Evolutionary conservation across 2,329 filamentous ascomycete species (phyloP).

Genomic region (Apiospora rasikravindrae): DNA sequence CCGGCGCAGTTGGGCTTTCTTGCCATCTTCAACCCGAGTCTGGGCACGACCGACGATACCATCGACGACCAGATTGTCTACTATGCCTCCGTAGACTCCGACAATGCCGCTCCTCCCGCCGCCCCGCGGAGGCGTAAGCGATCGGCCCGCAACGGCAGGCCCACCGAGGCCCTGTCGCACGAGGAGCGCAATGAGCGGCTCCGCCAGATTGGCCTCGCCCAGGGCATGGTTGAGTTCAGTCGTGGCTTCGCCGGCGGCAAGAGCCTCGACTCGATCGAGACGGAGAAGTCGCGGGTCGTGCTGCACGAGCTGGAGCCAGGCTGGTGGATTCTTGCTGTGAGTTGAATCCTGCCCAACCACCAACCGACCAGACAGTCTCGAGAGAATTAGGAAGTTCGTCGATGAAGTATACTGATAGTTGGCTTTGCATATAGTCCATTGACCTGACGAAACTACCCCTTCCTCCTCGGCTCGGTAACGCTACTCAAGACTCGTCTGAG

Average conservation of each 20-base stretch:
- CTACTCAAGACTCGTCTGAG: conserved; percentile 41
- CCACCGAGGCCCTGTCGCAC: conserved; percentile 52
- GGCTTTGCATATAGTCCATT: conserved; percentile 64
- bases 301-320: conserved; percentile 85
- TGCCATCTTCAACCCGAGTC: conserved; percentile 90
- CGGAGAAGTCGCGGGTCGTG: conserved; percentile 84
- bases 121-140: conserved; percentile 48
- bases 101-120: conserved; percentile 44
- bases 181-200: conserved; percentile 84
- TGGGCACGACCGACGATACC: conserved; percentile 66
- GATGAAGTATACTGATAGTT: conserved; percentile 24
- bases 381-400: background rate
- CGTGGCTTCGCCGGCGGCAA: conserved; percentile 82
- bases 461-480: conserved; percentile 54
- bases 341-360: conserved; percentile 36
- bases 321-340: conserved; percentile 95
- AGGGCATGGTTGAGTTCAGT: conserved; percentile 95
- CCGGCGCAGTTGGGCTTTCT: conserved; percentile 90
- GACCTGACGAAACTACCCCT: conserved; percentile 77
- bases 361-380: background rate
- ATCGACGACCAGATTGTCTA: conserved; percentile 88
- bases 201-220: conserved; percentile 91
- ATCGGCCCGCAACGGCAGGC: conserved; percentile 43
- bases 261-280: conserved; percentile 85
- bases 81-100: conserved; percentile 71